Conservation (phyloP, 164 flowering plant genomes). For the Cinnamomum chago region DNA sequence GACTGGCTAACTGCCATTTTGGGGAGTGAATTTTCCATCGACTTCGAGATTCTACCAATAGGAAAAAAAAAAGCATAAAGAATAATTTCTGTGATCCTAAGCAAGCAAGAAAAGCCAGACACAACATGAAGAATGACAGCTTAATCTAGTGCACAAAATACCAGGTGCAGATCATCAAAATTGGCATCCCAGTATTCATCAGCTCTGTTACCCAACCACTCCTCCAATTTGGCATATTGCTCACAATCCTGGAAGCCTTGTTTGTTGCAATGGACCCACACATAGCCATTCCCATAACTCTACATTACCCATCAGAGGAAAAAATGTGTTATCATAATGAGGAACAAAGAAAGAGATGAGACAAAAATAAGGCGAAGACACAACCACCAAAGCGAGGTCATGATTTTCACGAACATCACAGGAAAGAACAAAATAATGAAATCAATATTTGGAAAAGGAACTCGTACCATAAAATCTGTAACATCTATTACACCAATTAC, state of each 20-base stretch:
- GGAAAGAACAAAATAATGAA: not conserved
- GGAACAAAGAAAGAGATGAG: not conserved
- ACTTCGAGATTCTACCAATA: too few relatives aligned
- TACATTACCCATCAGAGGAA: constrained; percentile 12
- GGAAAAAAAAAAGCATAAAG: too few relatives aligned
- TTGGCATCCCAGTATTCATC: constrained; percentile 49
- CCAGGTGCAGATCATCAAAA: constrained; percentile 22
- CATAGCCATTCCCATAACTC: constrained; percentile 37
- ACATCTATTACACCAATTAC: constrained; percentile 68
- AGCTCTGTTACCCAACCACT: constrained; percentile 42
- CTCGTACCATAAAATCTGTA: constrained; percentile 46
- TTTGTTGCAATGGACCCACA: constrained; percentile 47
- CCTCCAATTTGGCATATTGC: constrained; percentile 48
- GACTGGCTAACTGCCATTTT: too few relatives aligned
- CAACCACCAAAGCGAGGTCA: too few relatives aligned
- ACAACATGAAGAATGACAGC: too few relatives aligned
- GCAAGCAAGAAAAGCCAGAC: too few relatives aligned
- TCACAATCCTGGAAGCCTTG: constrained; percentile 65
- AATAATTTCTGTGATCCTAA: too few relatives aligned
- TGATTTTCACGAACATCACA: not conserved
- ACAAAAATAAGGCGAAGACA: too few relatives aligned
- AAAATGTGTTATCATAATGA: not conserved
- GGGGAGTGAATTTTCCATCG: too few relatives aligned
- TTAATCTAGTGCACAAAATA: too few relatives aligned
- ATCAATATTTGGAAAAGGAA: too few relatives aligned